Conservation (phyloP, 2,329 filamentous ascomycete genomes). For the Aspergillus eucalypticola region DNA sequence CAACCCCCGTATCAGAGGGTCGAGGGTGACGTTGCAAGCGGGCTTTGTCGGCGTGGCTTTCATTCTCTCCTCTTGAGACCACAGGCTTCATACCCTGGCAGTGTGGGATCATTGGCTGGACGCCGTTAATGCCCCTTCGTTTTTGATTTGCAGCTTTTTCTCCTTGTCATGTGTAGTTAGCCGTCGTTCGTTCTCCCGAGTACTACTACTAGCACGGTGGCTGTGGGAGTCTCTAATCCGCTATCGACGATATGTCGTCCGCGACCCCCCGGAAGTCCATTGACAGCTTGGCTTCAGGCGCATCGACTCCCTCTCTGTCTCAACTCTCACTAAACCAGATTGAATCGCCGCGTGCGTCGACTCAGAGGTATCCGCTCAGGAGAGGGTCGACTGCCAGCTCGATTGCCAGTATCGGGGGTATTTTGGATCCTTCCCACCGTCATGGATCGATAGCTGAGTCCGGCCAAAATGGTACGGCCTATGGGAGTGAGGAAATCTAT, state of each 20-base stretch:
- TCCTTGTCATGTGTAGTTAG: slow-evolving; percentile 41
- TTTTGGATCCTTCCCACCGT: slow-evolving; percentile 66
- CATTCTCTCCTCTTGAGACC: not conserved
- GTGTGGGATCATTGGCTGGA: slow-evolving; percentile 5
- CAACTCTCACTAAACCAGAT: slow-evolving; percentile 49
- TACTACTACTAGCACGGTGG: slow-evolving; percentile 31
- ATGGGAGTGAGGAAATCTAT: not conserved
- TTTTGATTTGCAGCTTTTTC: slow-evolving; percentile 14
- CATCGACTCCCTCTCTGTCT: slow-evolving; percentile 52
- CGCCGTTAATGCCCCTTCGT: slow-evolving; percentile 8
- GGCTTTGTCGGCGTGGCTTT: slow-evolving; percentile 1
- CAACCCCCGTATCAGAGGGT: slow-evolving; percentile 27
- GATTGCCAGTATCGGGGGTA: slow-evolving; percentile 81
- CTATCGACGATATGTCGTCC: slow-evolving; percentile 59
- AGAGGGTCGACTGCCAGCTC: slow-evolving; percentile 86
- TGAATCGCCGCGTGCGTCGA: slow-evolving; percentile 38
- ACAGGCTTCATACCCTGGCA: slow-evolving; percentile 5
- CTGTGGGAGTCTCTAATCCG: slow-evolving; percentile 36
- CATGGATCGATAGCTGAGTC: slow-evolving; percentile 67
- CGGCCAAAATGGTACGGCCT: slow-evolving; percentile 71
- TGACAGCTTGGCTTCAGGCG: slow-evolving; percentile 62
- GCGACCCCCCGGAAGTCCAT: slow-evolving; percentile 64
- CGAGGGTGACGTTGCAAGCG: slow-evolving; percentile 19
- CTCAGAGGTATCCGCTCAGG: slow-evolving; percentile 48
- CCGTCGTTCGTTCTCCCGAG: slow-evolving; percentile 10